Percentiles rank a stretch among this genome's conserved stretches.
Conservation (phyloP, 169 alveolate genomes). For the Plasmodium chabaudi region DNA sequence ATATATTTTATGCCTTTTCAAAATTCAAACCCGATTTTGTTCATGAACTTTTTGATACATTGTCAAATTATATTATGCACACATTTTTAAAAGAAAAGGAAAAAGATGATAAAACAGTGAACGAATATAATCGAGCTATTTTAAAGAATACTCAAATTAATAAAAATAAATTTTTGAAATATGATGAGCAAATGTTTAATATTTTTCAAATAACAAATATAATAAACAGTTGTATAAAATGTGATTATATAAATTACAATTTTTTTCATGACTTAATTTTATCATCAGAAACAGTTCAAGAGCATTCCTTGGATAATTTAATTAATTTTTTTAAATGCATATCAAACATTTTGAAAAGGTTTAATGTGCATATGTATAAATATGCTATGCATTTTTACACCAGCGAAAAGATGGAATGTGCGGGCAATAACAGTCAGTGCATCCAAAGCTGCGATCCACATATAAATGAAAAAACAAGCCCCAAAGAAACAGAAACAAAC, state of each 20-base stretch:
- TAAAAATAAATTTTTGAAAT: not conserved
- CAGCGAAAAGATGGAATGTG: not conserved
- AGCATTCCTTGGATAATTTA: slow-evolving; percentile 31
- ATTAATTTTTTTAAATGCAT: slow-evolving; percentile 11
- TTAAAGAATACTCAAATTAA: not conserved
- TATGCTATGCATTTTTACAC: slow-evolving; percentile 10
- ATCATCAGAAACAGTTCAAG: not conserved
- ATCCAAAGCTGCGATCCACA: not conserved
- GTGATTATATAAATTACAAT: slow-evolving; percentile 39
- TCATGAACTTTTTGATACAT: slow-evolving; percentile 35
- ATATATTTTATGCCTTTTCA: slow-evolving; percentile 51
- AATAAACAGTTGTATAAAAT: slow-evolving; percentile 29
- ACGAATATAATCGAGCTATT: not conserved
- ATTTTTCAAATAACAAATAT: slow-evolving; percentile 58
- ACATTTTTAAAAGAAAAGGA: not conserved
- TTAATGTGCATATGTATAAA: slow-evolving; percentile 3
- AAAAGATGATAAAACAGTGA: not conserved
- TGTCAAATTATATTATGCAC: slow-evolving; percentile 32
- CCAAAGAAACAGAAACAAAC: not conserved
- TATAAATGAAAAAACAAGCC: not conserved
- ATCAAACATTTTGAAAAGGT: slow-evolving; percentile 19
- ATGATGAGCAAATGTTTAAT: slow-evolving; percentile 4
- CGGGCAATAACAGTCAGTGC: not conserved
- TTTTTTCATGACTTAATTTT: slow-evolving; percentile 20
- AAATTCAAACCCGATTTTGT: slow-evolving; percentile 31